Evolutionary conservation across 805 yeast species (phyloP).

Genomic region (Lipomyces lipofer): DNA sequence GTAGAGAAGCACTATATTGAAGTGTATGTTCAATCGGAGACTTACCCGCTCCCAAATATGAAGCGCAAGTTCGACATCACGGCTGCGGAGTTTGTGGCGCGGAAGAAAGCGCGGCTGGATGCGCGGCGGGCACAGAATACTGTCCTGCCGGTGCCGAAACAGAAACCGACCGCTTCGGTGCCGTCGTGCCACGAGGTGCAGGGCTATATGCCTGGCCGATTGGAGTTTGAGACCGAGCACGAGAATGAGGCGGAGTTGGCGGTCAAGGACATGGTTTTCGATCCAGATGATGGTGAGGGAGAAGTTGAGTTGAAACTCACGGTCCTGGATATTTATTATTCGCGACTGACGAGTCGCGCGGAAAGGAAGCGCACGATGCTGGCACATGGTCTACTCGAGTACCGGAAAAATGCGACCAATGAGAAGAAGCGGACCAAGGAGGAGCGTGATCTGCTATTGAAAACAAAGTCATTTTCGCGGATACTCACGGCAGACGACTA

Average conservation of each 20-base stretch:
- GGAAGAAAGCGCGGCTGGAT: conserved; percentile 71
- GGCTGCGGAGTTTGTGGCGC: conserved; percentile 67
- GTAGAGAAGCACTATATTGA: conserved; percentile 79
- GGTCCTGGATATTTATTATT: conserved; percentile 83
- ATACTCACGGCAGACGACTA: conserved; percentile 81
- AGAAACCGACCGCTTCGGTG: conserved; percentile 85
- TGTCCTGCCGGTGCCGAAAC: conserved; percentile 79
- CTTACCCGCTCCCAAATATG: conserved; percentile 89
- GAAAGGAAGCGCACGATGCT: conserved; percentile 85
- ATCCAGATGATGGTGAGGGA: conserved; percentile 83
- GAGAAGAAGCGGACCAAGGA: conserved; percentile 89
- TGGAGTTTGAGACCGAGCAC: conserved; percentile 93
- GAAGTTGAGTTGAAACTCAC: conserved; percentile 90
- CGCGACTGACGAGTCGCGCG: conserved; percentile 85
- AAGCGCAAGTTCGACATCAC: conserved; percentile 66
- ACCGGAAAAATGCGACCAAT: conserved; percentile 71
- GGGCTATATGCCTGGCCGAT: conserved; percentile 97
- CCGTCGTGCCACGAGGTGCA: conserved; percentile 97
- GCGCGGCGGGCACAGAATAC: conserved; percentile 52
- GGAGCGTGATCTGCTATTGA: conserved; percentile 77
- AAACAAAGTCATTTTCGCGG: conserved; percentile 77
- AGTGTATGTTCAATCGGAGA: conserved; percentile 64
- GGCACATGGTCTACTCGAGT: conserved; percentile 77
- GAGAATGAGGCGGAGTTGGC: conserved; percentile 96
- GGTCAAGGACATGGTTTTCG: conserved; percentile 93